These are phyloP conservation scores for Flaveria robusta DNA, from an alignment of 129 eudicot genomes.

Conservation along the genomic window DNA sequence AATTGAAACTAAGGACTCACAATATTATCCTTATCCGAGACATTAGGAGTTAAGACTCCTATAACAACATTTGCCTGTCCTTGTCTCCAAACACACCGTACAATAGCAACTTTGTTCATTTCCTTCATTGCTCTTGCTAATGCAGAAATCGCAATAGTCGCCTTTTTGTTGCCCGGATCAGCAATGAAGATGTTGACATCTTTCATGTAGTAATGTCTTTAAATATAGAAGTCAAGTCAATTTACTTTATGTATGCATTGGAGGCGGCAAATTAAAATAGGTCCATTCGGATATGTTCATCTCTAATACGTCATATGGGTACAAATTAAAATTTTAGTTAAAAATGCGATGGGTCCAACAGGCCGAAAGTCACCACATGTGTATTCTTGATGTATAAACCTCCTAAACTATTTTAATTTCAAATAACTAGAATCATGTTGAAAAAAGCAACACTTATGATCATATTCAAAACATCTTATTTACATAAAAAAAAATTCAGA, in stretches of 20 bases:
- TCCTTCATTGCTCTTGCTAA: constrained; percentile 97
- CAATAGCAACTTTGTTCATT: constrained; percentile 82
- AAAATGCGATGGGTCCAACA: not conserved
- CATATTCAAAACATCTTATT: not conserved
- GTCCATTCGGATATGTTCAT: not conserved
- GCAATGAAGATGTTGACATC: constrained; percentile 88
- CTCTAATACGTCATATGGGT: not conserved
- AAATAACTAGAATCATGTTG: not conserved
- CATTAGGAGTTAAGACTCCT: constrained; percentile 82
- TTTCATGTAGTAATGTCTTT: constrained; percentile 90
- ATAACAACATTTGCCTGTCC: constrained; percentile 84
- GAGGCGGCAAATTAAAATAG: not conserved
- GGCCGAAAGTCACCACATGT: not conserved
- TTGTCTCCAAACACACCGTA: constrained; percentile 96
- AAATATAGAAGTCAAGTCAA: constrained; percentile 1
- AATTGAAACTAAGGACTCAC: constrained; percentile 49
- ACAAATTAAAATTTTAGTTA: not conserved
- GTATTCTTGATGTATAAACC: not conserved
- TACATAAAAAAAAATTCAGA: not conserved
- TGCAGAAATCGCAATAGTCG: constrained; percentile 78
- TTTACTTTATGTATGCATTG: constrained; percentile 1
- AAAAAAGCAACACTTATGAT: not conserved
- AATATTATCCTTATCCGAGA: constrained; percentile 64
- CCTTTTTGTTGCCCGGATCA: constrained; percentile 84
- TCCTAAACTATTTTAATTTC: not conserved